These are phyloP conservation scores for Phylloporus sp. DNA, from an alignment of 768 basidiomycete species.

Conservation along the genomic window DNA sequence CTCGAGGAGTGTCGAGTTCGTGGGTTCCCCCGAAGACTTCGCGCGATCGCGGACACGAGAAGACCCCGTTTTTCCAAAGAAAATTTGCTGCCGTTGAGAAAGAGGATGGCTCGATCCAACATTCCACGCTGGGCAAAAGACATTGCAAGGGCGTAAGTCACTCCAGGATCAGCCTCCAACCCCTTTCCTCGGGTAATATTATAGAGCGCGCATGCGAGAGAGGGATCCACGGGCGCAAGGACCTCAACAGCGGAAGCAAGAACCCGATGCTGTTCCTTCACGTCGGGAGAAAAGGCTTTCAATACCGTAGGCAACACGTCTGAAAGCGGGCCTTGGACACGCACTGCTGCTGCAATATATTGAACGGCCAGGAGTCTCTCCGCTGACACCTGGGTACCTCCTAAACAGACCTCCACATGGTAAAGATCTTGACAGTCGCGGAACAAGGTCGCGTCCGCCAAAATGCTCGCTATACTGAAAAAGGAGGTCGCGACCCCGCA, in stretches of 20 bases:
- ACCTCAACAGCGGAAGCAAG: conserved; percentile 16
- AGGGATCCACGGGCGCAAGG: conserved; percentile 27
- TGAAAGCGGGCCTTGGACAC: conserved; percentile 26
- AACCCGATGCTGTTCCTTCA: conserved; percentile 26
- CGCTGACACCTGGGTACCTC: background rate
- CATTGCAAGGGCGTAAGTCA: conserved; percentile 30
- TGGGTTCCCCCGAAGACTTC: conserved; percentile 33
- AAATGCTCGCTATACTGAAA: conserved; percentile 39
- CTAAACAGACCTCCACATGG: conserved; percentile 21
- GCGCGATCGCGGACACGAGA: conserved; percentile 37
- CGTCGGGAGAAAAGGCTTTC: conserved; percentile 18
- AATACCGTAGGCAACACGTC: conserved; percentile 31
- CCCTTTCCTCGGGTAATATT: conserved; percentile 22
- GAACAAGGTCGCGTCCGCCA: conserved; percentile 35
- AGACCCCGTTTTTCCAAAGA: conserved; percentile 31
- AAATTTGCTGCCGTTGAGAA: conserved; percentile 33
- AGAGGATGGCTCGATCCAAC: conserved; percentile 25
- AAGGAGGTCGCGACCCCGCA: conserved; percentile 38
- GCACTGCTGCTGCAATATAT: conserved; percentile 26
- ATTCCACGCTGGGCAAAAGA: conserved; percentile 25
- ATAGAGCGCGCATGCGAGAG: conserved; percentile 33
- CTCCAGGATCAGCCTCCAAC: conserved; percentile 21
- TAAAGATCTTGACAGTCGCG: conserved; percentile 35
- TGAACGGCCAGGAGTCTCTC: conserved; percentile 16
- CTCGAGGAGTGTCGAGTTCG: conserved; percentile 26